Percentiles rank a stretch among this genome's conserved stretches.
Conservation (phyloP, 2,329 filamentous ascomycete species). For the Nothopassalora personata region DNA sequence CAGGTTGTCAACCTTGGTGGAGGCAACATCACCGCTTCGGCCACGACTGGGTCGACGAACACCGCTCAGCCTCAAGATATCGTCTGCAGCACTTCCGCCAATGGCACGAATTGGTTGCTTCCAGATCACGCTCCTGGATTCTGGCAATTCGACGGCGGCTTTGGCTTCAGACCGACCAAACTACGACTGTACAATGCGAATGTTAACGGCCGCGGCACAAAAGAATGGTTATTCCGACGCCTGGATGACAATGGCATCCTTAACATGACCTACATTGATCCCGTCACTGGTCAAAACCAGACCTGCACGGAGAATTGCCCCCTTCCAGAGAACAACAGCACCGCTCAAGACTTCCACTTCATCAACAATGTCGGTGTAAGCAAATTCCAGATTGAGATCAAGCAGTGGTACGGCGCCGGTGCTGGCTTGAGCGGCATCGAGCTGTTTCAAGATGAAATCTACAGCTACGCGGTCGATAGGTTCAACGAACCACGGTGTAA, state of each 20-base stretch:
- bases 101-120: constrained; percentile 80
- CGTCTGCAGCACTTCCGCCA: constrained; percentile 66
- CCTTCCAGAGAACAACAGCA: constrained; percentile 62
- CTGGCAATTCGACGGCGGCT: constrained; percentile 79
- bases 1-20: constrained; percentile 80
- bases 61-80: constrained; percentile 75
- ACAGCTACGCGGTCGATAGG: constrained; percentile 70
- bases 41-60: constrained; percentile 56
- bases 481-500: constrained; percentile 88
- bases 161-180: constrained; percentile 81
- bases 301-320: constrained; percentile 80
- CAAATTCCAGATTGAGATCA: constrained; percentile 77
- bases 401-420: constrained; percentile 78
- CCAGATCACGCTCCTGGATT: constrained; percentile 68
- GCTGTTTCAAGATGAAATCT: constrained; percentile 67
- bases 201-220: constrained; percentile 72
- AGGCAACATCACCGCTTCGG: constrained; percentile 65
- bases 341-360: constrained; percentile 86
- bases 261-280: constrained; percentile 88
- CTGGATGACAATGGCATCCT: constrained; percentile 86
- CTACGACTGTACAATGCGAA: constrained; percentile 84
- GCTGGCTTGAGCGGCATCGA: constrained; percentile 82
- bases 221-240: constrained; percentile 80
- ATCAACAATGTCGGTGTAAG: constrained; percentile 86
- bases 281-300: constrained; percentile 54